phyloP scores from a whole-genome alignment of 2,329 filamentous ascomycete genomes.

The Paracoccidioides lutzii region DNA sequence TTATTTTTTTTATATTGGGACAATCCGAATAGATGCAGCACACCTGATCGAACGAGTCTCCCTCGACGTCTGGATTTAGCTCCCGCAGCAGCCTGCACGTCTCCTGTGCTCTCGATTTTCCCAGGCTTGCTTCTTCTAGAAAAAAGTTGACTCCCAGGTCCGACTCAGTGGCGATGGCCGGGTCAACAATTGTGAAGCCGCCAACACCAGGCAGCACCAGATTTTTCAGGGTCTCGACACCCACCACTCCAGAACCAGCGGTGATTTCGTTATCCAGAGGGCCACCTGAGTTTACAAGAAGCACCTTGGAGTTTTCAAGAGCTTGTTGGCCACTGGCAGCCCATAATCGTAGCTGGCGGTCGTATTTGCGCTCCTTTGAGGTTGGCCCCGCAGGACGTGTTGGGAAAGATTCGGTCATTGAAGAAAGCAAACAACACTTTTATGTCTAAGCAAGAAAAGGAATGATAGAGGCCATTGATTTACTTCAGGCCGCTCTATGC shows the following conservation, averaged over 20 bases:
- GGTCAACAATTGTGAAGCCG: constrained; percentile 80
- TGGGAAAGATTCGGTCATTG: constrained; percentile 27
- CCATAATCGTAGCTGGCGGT: constrained; percentile 90
- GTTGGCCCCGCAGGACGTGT: constrained; percentile 35
- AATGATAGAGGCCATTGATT: not conserved
- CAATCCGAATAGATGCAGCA: not conserved
- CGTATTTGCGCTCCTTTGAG: constrained; percentile 66
- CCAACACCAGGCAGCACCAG: constrained; percentile 90
- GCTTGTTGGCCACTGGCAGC: constrained; percentile 83
- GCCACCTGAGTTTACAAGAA: constrained; percentile 63
- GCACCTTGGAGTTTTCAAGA: constrained; percentile 79
- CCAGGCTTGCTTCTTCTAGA: constrained; percentile 64
- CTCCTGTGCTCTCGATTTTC: constrained; percentile 64
- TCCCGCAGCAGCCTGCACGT: constrained; percentile 67
- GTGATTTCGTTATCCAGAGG: constrained; percentile 23
- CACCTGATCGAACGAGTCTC: constrained; percentile 52
- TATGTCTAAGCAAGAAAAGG: not conserved
- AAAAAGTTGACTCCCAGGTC: constrained; percentile 98
- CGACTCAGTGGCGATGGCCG: constrained; percentile 58
- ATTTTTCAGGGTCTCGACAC: constrained; percentile 88
- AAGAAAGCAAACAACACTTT: not conserved
- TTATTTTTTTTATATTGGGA: too few species aligned
- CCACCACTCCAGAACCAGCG: constrained; percentile 64
- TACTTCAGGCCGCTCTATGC: not conserved
- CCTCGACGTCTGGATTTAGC: constrained; percentile 83